Conservation (phyloP, 208 protist species). For the Trypanosomatidae sp. region DNA sequence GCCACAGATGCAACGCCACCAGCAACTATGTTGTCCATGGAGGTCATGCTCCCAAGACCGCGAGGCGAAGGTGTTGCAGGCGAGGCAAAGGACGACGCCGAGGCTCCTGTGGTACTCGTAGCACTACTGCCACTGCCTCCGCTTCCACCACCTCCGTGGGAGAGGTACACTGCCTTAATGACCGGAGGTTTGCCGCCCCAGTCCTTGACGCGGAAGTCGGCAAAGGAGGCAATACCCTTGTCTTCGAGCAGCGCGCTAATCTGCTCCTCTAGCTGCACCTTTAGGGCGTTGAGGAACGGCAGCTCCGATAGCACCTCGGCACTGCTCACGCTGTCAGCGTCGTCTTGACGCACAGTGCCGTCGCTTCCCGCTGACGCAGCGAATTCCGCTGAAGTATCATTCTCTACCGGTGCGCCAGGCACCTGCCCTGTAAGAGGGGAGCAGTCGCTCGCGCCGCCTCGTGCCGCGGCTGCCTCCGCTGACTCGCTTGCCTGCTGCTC, state of each 20-base stretch:
- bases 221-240: constrained; percentile 71
- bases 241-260: constrained; percentile 81
- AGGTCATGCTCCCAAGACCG: background rate
- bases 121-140: background rate
- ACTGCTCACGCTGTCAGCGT: constrained; percentile 13
- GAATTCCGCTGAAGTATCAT: background rate
- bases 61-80: background rate
- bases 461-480: constrained; percentile 6
- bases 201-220: constrained; percentile 61
- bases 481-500: constrained; percentile 19
- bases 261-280: constrained; percentile 62
- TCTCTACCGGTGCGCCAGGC: background rate
- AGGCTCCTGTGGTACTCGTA: background rate
- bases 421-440: background rate
- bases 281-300: constrained; percentile 30
- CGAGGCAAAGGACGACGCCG: background rate
- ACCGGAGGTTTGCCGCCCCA: constrained; percentile 59
- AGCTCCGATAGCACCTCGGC: constrained; percentile 18
- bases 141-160: constrained; percentile 13
- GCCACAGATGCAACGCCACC: background rate
- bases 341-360: background rate
- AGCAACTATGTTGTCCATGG: background rate
- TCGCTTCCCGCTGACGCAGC: background rate
- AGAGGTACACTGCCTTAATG: constrained; percentile 64
- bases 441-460: background rate